Conservation (phyloP, 306 rosid species). For the Glycine latifolia region DNA sequence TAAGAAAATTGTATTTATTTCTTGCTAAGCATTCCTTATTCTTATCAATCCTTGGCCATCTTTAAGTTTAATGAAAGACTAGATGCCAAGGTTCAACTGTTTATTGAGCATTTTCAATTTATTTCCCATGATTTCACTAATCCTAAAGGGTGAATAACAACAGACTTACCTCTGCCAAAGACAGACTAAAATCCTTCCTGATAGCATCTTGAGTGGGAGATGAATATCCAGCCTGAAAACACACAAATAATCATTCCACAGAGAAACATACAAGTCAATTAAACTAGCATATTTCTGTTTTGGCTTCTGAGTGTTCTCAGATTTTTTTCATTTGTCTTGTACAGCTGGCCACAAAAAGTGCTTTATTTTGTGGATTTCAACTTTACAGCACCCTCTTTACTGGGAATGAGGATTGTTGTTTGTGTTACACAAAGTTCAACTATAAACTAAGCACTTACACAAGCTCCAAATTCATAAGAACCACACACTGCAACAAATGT, state of each 20-base stretch:
- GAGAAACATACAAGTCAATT: neutral
- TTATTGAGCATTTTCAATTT: neutral
- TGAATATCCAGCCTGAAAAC: constrained; percentile 85
- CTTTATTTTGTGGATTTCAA: neutral
- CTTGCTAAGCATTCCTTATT: neutral
- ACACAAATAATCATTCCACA: constrained; percentile 34
- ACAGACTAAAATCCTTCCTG: constrained; percentile 65
- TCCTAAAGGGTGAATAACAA: constrained; percentile 20
- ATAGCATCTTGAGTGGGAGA: constrained; percentile 88
- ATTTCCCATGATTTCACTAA: constrained; percentile 27
- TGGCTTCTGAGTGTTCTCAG: neutral
- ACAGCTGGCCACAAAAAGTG: neutral
- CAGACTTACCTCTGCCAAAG: constrained; percentile 67
- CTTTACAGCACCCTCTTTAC: neutral
- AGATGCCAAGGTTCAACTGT: neutral
- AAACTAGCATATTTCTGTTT: neutral
- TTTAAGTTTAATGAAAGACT: constrained; percentile 17
- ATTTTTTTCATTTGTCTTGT: neutral
- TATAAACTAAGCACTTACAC: constrained; percentile 60
- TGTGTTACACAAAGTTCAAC: neutral
- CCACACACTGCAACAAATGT: constrained; percentile 90
- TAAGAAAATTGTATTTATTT: constrained; percentile 17
- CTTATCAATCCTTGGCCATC: neutral
- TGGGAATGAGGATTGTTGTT: neutral
- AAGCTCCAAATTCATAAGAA: constrained; percentile 84